A percentile compares a stretch with the other conserved stretches of the same genome.
Evolutionary conservation across 768 basidiomycete genomes (phyloP).

Genomic region (Calocybe indica): DNA sequence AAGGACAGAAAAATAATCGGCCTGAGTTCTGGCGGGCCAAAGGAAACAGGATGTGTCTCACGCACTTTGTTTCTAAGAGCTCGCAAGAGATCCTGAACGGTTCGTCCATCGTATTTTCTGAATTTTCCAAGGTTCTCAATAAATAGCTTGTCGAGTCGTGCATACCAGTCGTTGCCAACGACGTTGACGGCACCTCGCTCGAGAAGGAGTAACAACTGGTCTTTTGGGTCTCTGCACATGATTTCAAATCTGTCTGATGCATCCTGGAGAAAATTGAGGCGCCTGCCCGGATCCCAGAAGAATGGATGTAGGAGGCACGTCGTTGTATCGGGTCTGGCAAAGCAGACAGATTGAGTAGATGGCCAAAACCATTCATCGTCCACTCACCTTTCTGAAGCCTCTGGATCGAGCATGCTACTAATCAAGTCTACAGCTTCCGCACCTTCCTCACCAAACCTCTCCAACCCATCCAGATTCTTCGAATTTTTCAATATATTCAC

Average conservation of each 20-base stretch:
- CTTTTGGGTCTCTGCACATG: slow-evolving; percentile 90
- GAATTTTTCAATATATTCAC: slow-evolving; percentile 85
- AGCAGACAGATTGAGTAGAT: background rate
- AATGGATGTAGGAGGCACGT: slow-evolving; percentile 90
- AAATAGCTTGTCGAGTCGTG: slow-evolving; percentile 80
- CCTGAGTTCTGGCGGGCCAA: too few relatives aligned
- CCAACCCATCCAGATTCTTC: slow-evolving; percentile 64
- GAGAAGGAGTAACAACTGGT: slow-evolving; percentile 65
- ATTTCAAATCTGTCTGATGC: slow-evolving; percentile 97
- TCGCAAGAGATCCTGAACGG: slow-evolving; percentile 87
- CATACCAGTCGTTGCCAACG: slow-evolving; percentile 89
- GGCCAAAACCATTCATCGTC: slow-evolving; percentile 4
- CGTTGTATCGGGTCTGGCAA: slow-evolving; percentile 74
- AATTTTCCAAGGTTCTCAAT: slow-evolving; percentile 96
- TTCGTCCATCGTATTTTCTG: slow-evolving; percentile 90
- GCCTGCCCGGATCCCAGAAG: slow-evolving; percentile 89
- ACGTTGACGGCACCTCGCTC: slow-evolving; percentile 66
- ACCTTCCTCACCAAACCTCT: slow-evolving; percentile 88
- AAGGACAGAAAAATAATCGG: background rate
- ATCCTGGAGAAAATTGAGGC: slow-evolving; percentile 93
- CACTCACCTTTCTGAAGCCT: slow-evolving; percentile 67
- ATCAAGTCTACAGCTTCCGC: slow-evolving; percentile 87
- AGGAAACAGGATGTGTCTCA: background rate
- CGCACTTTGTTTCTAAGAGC: slow-evolving; percentile 93
- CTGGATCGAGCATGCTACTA: slow-evolving; percentile 66